These are phyloP conservation scores for Nepenthes gracilis DNA, from an alignment of 148 eudicot species.

Conservation along the genomic window DNA sequence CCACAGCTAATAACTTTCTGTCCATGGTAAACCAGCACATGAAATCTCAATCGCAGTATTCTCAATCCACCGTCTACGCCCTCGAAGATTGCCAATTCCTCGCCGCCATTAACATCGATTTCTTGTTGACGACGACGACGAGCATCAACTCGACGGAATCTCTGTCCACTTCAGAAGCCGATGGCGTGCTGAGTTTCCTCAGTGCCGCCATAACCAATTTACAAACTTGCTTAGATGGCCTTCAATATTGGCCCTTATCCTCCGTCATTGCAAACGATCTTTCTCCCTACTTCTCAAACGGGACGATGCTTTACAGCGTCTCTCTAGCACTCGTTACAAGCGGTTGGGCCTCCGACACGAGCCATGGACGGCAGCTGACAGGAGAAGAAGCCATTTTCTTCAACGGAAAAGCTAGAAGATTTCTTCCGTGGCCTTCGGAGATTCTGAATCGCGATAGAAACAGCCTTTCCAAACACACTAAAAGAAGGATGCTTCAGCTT, in stretches of 20 bases:
- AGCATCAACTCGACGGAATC: conserved; percentile 2
- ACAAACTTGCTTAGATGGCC: conserved; percentile 28
- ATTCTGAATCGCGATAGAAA: not conserved
- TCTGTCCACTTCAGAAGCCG: conserved; percentile 1
- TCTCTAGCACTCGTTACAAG: conserved; percentile 14
- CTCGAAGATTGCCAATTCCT: conserved; percentile 27
- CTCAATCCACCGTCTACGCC: conserved; percentile 12
- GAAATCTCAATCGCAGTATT: not conserved
- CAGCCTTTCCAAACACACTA: not conserved
- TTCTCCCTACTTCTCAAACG: conserved; percentile 6
- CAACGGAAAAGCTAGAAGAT: too few relatives aligned
- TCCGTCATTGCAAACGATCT: not conserved
- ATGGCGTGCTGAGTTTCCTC: conserved; percentile 16
- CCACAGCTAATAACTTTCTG: conserved; percentile 4
- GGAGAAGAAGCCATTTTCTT: not conserved
- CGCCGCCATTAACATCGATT: conserved; percentile 14
- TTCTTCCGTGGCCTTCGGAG: too few relatives aligned
- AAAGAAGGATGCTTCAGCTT: conserved; percentile 1
- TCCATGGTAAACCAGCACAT: conserved; percentile 11
- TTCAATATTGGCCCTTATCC: conserved; percentile 3
- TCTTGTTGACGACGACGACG: conserved; percentile 6
- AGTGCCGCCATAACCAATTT: conserved; percentile 30
- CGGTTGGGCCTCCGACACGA: conserved; percentile 5
- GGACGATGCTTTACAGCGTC: conserved; percentile 10
- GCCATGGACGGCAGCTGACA: not conserved